Conservation (phyloP, 208 protist genomes). For the Naegleria gruberi region DNA sequence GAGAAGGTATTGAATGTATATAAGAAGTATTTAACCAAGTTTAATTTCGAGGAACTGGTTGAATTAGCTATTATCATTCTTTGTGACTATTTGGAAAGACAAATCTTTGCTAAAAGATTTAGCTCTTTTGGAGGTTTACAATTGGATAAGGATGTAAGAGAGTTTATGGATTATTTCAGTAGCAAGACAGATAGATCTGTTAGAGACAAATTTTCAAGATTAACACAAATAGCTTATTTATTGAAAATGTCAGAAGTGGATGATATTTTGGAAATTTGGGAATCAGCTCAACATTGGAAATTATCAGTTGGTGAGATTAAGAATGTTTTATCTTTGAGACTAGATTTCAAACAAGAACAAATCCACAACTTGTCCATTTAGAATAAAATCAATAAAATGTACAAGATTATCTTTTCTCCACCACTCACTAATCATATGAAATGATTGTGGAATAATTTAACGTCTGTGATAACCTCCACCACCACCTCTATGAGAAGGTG, state of each 20-base stretch:
- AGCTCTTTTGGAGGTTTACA: conserved; percentile 34
- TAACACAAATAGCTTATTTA: conserved; percentile 34
- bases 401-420: not conserved
- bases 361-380: conserved; percentile 25
- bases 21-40: conserved; percentile 1
- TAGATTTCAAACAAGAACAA: conserved; percentile 8
- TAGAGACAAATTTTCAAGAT: conserved; percentile 37
- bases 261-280: not conserved
- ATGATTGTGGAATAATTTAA: no score
- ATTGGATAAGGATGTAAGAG: conserved; percentile 36
- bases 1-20: conserved; percentile 19
- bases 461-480: not conserved
- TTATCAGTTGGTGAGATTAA: not conserved
- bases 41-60: conserved; percentile 33
- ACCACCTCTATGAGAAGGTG: not conserved
- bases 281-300: not conserved
- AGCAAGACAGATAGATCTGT: conserved; percentile 28
- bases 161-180: conserved; percentile 31
- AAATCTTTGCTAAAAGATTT: conserved; percentile 24
- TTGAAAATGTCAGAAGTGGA: conserved; percentile 28
- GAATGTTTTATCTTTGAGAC: not conserved
- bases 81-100: conserved; percentile 6
- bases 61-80: conserved; percentile 10
- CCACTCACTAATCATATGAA: no score
- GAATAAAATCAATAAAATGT: not conserved